A percentile compares a stretch with the other conserved stretches of the same genome.
Conservation (phyloP, 2,329 filamentous ascomycete species). For the Didymella sp. region DNA sequence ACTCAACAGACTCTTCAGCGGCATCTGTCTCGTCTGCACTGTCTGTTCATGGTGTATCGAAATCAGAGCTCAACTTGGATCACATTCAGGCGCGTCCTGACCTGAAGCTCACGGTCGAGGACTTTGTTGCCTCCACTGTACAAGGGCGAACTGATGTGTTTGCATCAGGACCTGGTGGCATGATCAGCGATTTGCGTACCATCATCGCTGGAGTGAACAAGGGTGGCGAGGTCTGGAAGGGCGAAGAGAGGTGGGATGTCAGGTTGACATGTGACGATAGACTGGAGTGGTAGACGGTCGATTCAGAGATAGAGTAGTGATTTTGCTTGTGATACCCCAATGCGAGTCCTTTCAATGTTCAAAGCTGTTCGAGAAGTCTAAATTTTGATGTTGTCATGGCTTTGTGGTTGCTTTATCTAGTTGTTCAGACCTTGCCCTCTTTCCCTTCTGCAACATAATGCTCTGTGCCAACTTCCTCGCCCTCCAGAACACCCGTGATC, state of each 20-base stretch:
- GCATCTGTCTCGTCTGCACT: constrained; percentile 34
- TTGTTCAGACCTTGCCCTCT: constrained; percentile 12
- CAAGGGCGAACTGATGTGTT: constrained; percentile 41
- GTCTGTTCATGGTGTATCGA: constrained; percentile 39
- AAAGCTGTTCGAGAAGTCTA: background rate
- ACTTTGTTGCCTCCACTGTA: constrained; percentile 35
- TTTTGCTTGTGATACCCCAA: constrained; percentile 34
- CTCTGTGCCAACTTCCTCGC: constrained; percentile 21
- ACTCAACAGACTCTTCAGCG: constrained; percentile 24
- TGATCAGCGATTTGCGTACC: constrained; percentile 45
- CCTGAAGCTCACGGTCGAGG: constrained; percentile 27
- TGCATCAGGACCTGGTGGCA: constrained; percentile 40
- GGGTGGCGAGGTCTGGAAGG: constrained; percentile 44
- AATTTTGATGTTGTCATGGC: too few species aligned
- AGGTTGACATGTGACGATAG: constrained; percentile 44
- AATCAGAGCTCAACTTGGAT: constrained; percentile 36
- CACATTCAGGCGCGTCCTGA: constrained; percentile 37
- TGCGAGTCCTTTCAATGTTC: constrained; percentile 3
- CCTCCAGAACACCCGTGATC: constrained; percentile 26
- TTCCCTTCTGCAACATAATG: constrained; percentile 21
- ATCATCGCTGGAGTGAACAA: constrained; percentile 42
- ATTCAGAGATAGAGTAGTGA: background rate
- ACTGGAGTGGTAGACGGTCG: constrained; percentile 38
- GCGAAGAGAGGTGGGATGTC: constrained; percentile 42
- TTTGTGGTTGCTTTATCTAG: background rate